A percentile compares a stretch with the other conserved stretches of the same genome.
Evolutionary conservation across 768 basidiomycete genomes (phyloP).

Genomic region (Mycena floridula): DNA sequence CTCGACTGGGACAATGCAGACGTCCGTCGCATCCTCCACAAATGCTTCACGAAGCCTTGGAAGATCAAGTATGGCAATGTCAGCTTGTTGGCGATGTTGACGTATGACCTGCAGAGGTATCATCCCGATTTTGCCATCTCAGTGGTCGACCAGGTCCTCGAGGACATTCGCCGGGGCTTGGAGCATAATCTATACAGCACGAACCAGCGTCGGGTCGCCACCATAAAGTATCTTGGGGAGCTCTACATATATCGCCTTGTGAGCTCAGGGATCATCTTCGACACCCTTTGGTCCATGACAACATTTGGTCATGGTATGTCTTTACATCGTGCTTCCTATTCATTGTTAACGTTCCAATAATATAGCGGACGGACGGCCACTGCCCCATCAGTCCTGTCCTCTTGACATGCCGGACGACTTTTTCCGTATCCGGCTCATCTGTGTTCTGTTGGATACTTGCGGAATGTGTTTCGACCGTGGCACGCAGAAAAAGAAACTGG

Average conservation of each 20-base stretch:
- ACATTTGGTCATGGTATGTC: slow-evolving; percentile 93
- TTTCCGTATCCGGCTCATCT: slow-evolving; percentile 89
- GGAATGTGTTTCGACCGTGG: slow-evolving; percentile 98
- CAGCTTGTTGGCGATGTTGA: slow-evolving; percentile 85
- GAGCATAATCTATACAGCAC: slow-evolving; percentile 94
- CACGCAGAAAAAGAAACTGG: slow-evolving; percentile 86
- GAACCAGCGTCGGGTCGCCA: slow-evolving; percentile 89
- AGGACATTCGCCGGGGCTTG: slow-evolving; percentile 84
- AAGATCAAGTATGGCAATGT: slow-evolving; percentile 93
- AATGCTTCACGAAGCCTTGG: slow-evolving; percentile 97
- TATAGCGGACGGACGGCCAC: slow-evolving; percentile 81
- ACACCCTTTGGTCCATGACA: slow-evolving; percentile 88
- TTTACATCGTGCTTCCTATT: slow-evolving; percentile 1
- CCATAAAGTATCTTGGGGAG: slow-evolving; percentile 93
- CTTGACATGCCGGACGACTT: slow-evolving; percentile 95
- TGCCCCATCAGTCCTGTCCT: slow-evolving; percentile 66
- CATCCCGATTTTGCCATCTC: slow-evolving; percentile 83
- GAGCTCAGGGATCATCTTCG: slow-evolving; percentile 86
- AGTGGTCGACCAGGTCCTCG: slow-evolving; percentile 91
- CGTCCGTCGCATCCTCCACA: slow-evolving; percentile 63
- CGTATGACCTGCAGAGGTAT: slow-evolving; percentile 92
- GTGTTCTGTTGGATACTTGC: slow-evolving; percentile 89
- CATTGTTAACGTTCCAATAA: slow-evolving; percentile 6
- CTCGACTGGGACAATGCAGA: slow-evolving; percentile 87
- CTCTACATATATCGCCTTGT: slow-evolving; percentile 94